Evolutionary conservation across 75 land plant species (phyloP), one percentile per base, ranked within the genome.

Genomic region (Picea glauca): DNA sequence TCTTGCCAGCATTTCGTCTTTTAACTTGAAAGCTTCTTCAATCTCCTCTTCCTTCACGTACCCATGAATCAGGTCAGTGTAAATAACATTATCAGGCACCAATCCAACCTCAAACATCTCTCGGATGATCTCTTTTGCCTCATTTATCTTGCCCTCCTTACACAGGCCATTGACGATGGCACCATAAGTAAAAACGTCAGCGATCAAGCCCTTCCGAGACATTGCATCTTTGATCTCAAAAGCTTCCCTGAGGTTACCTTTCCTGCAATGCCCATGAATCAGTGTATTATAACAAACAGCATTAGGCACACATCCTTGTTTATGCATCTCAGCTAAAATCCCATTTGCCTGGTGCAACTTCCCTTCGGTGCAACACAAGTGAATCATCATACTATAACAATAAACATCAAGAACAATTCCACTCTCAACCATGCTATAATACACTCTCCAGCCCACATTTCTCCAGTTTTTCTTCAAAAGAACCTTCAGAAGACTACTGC

Each of bases 281-380:
- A 88, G 76, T 11, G 88, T 75, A 77, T 92, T 92, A 58, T 88
- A 92, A 35, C 90, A 83, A 32, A 90, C 77, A 17, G 64, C 78
- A 77, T 81, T 90, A 4, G 94, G 94, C n/a, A 20, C 20, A 73
- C 85, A 82, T 0, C 92, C 90, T 58, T 81, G 83, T 78, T 76
- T 58, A 59, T 73, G 82, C 94, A 90, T 90, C 66, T 86, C 87
- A 33, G 56, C 43, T 30, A 89, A 79, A 15, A 87, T 79, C 78
- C 66, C 72, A 73, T 78, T 83, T 2, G 82, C 94, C 62, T 83
- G 83, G 13, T 80, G 62, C 15, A 88, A 74, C 50, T 86, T 73
- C 20, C 94, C 92, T 60, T 57, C 81, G 66, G 83, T 90, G 40
- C 80, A 89, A 79, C 58, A 78, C 11, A 82, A 85, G 35, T 74